Evolutionary conservation across 495 filamentous ascomycete genomes (phyloP).

Genomic region (Chaetomidium leptoderma): DNA sequence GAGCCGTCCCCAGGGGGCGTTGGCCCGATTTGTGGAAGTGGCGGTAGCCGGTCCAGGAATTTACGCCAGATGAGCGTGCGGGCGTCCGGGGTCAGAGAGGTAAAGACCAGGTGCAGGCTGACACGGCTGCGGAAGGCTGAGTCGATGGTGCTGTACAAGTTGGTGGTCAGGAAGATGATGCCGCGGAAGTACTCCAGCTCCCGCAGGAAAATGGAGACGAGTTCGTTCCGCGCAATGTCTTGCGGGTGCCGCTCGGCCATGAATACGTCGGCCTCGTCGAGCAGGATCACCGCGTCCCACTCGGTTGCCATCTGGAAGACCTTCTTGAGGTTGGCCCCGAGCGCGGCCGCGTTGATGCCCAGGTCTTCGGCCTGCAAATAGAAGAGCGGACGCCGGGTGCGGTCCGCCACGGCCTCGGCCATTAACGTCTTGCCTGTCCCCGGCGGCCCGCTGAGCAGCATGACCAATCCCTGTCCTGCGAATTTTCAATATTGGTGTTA

Average conservation of each 20-base stretch:
- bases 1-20: too few species aligned
- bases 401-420: too few species aligned
- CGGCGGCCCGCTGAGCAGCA: constrained; percentile 44
- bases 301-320: constrained; percentile 50
- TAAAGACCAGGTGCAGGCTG: constrained; percentile 32
- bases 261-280: constrained; percentile 53
- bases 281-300: constrained; percentile 52
- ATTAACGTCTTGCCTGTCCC: constrained; percentile 57
- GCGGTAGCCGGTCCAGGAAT: too few species aligned
- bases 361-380: too few species aligned
- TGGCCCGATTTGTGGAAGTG: too few species aligned
- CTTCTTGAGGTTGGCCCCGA: constrained; percentile 48
- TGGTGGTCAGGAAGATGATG: constrained; percentile 51
- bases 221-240: constrained; percentile 50
- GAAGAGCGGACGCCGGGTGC: too few species aligned
- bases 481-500: not conserved
- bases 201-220: constrained; percentile 51
- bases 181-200: constrained; percentile 55
- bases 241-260: constrained; percentile 43
- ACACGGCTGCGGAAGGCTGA: constrained; percentile 35
- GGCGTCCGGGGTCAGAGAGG: constrained; percentile 27
- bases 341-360: too few species aligned
- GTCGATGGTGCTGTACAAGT: constrained; percentile 39
- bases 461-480: constrained; percentile 31
- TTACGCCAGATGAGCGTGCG: constrained; percentile 33